Evolutionary conservation across 164 flowering plant species (phyloP), one percentile per base, ranked within the genome.

Genomic region (Echeveria elegans): DNA sequence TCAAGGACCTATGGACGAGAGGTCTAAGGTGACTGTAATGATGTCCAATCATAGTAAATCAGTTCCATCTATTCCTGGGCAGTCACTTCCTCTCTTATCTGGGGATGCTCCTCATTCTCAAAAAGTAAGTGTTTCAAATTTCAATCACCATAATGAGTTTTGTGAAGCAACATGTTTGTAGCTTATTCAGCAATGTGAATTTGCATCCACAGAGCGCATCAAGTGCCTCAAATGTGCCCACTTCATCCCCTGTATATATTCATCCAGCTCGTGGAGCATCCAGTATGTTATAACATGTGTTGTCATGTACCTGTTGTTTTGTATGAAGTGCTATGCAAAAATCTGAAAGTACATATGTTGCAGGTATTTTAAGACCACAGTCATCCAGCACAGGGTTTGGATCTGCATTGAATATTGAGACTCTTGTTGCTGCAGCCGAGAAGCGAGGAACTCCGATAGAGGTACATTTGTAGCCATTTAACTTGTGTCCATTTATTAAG

Each of bases 371-470:
- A 70, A 73, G 75, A 40, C 74, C 68, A 56, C 79, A 65, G 40
- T 73, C 78, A 30, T 65, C 71, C 71, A 72, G 29, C 72, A 68
- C 88, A 76, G 96, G 96, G 66, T 94, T 94, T 83, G 99, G 99
- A 63, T 85, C 99, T 76, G 99, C 97, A 63, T 77, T 94, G 73
- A 94, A 88, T 78, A 94, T 91, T 69, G 97, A 91, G 76, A 91
- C 99, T 48, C 86, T 94, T 63, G 86, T 89, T 72, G 93, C 95
- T 68, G 99, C 99, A 73, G 96, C 99, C 65, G 99, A 89, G 78
- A 85, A 85, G 78, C 82, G 97, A 75, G 97, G 87, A 65, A 81
- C 86, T 67, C 86, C 89, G 2, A 78, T 94, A 28, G 97, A 94
- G 96, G 99, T 94, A 81, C n/a, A n/a, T n/a, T n/a, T 24, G 48